These are phyloP conservation scores for Fusarium sororula DNA, from an alignment of 2,329 filamentous ascomycete species.

Conservation along the genomic window DNA sequence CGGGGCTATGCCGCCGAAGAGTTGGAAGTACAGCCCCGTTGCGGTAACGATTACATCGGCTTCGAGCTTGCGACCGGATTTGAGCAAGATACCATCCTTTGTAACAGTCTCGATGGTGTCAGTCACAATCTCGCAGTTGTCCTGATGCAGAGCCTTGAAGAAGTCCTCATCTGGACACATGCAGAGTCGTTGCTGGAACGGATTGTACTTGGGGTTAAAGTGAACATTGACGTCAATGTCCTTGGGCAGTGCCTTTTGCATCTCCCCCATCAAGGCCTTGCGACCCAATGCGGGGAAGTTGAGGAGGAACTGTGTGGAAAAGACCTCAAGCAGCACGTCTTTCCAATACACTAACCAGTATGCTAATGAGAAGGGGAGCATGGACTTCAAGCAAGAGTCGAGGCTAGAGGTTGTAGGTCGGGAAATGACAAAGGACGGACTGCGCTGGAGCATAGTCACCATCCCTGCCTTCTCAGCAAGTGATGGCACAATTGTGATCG, in stretches of 20 bases:
- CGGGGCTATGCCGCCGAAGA: slow-evolving; percentile 64
- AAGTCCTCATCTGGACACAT: slow-evolving; percentile 68
- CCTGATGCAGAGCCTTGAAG: slow-evolving; percentile 57
- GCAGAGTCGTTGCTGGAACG: slow-evolving; percentile 81
- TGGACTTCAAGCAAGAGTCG: slow-evolving; percentile 49
- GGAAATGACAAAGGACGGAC: slow-evolving; percentile 75
- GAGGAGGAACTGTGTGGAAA: slow-evolving; percentile 50
- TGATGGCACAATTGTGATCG: slow-evolving; percentile 78
- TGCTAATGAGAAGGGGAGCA: slow-evolving; percentile 59
- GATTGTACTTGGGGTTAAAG: slow-evolving; percentile 71
- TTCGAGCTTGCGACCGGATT: slow-evolving; percentile 59
- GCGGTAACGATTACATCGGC: slow-evolving; percentile 76
- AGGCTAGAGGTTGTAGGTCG: slow-evolving; percentile 54
- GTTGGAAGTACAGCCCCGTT: slow-evolving; percentile 69
- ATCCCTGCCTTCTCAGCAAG: slow-evolving; percentile 70
- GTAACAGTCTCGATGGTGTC: slow-evolving; percentile 63
- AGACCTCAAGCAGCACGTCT: slow-evolving; percentile 55
- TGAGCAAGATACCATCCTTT: slow-evolving; percentile 56
- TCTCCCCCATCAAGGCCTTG: slow-evolving; percentile 51
- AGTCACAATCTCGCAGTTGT: slow-evolving; percentile 60
- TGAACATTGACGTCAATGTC: slow-evolving; percentile 66
- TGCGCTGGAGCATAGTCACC: slow-evolving; percentile 84
- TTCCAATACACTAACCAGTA: slow-evolving; percentile 60
- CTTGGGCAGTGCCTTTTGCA: slow-evolving; percentile 61
- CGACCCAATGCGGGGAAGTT: slow-evolving; percentile 39